Percentiles rank a stretch among this genome's conserved stretches.
Evolutionary conservation across 257 asterid genomes (phyloP).

Genomic region (Avicennia marina): DNA sequence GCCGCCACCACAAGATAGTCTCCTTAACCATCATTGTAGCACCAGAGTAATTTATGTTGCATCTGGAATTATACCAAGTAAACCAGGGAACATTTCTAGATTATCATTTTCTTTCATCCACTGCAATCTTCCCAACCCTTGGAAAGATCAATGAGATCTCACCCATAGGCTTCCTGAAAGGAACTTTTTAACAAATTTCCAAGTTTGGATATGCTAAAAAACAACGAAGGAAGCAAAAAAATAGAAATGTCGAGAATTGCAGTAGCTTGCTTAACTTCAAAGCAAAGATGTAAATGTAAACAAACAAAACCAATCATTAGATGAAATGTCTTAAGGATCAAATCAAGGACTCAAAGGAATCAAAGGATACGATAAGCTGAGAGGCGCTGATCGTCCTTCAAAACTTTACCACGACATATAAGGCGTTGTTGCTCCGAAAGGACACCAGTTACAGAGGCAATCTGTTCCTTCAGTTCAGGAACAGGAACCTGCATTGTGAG

Average conservation of each 20-base stretch:
- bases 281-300: background rate
- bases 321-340: conserved; percentile 14
- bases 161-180: background rate
- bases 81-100: no score
- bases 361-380: conserved; percentile 99
- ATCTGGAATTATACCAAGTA: background rate
- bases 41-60: background rate
- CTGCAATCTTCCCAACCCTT: background rate
- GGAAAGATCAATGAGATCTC: background rate
- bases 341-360: conserved; percentile 1
- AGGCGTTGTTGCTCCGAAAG: conserved; percentile 93
- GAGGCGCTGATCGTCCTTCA: conserved; percentile 93
- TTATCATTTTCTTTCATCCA: no score
- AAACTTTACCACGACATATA: conserved; percentile 95
- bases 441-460: conserved; percentile 89
- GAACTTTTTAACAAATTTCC: background rate
- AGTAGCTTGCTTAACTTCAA: conserved; percentile 5
- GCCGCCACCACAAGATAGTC: background rate
- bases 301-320: background rate
- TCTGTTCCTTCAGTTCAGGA: conserved; percentile 80
- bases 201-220: background rate
- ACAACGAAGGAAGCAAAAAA: background rate
- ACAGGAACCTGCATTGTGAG: conserved; percentile 73
- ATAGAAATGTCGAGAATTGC: background rate
- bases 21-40: background rate